Evolutionary conservation across 257 asterid genomes (phyloP), one percentile per base, ranked within the genome.

Genomic region (Cynanchum wilfordii): DNA sequence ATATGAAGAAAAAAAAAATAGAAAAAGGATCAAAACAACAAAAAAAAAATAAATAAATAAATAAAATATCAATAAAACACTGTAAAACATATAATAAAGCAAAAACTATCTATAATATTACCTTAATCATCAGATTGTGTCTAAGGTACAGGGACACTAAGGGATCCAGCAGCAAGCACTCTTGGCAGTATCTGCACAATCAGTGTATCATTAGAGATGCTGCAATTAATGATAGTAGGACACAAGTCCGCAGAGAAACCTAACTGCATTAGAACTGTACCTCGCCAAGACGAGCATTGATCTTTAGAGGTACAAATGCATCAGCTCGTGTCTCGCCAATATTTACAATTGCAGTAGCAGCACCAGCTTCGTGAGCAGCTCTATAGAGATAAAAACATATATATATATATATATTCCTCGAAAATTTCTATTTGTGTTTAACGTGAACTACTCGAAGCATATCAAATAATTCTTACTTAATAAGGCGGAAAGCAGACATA

Each of bases 401-500:
- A 13, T 10, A 47, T 13, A 47, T 33, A 10, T 4, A 16, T 33
- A 10, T 50, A 16, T 42, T 7, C 47, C 47, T 42, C 47, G 10
- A 42, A 7, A 7, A 42, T 33, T 33, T 33, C 56, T 25, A 24
- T 27, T 25, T 17, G 49, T 27, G 4, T 4, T 51, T n/a, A 49
- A 25, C 2, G 40, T 2, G 2, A 51, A 29, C n/a, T n/a, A n/a
- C n/a, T n/a, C n/a, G n/a, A n/a, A 50, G 62, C 29, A 30, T 17
- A 38, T 49, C 27, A 2, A 69, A 29, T 27, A 65, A 45, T 54
- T n/a, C 57, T 80, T 78, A 94, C 99, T 81, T 81, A 64, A 94
- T 76, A 81, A 94, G 97, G 7, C 97, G 96, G 77, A 91, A 94
- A 75, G 99, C 99, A 75, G 99, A 94, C 97, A 91, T 91, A 78